Base-by-base conservation (phyloP, 768 basidiomycete species). In the Boletellus ananas region DNA sequence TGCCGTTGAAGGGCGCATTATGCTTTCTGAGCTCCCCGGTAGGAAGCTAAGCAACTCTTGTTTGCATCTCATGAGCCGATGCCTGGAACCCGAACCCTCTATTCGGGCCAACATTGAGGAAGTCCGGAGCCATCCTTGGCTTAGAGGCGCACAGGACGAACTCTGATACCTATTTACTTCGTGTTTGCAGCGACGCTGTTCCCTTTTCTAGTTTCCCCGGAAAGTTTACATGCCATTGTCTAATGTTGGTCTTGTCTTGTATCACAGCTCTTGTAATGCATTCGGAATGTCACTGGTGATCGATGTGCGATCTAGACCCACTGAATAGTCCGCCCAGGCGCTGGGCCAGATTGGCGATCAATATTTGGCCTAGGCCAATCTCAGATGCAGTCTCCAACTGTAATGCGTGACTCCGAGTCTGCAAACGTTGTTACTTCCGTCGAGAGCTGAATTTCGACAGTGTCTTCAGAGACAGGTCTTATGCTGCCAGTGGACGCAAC, bases 111-210 rank as follows among this genome's bases (percentile, higher is more conserved):
- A 85, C 35, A 91, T 97, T 46, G 70, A 74, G 43, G 86, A 94
- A 67, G 84, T 99, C 34, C 80, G 83, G 43, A 71, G 67, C n/a
- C 90, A 95, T 69, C 78, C 76, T n/a, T 98, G 95, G 94, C 75
- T 96, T 41, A 59, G 64, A 39, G 53, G 57, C 8, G 52, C 65
- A 25, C 45, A 53, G 46, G 52, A 63, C 38, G 60, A 52, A 34
- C 27, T 48, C 13, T 69, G 51, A 62, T 37, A 23, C 23, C 23
- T 9, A 36, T 23, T 43, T 42, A 1, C 50, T 41, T 17, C 23
- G 16, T 40, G 20, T 52, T 10, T 42, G 39, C 39, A 50, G 51
- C 20, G 53, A 53, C 44, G 59, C 53, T 43, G 34, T 42, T 1
- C n/a, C 6, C 29, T 36, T 51, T 48, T 20, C 31, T 14, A 29